A percentile compares a stretch with the other conserved stretches of the same genome.
phyloP scores from a whole-genome alignment of 108 stramenopile species.

The Parmales sp. region DNA sequence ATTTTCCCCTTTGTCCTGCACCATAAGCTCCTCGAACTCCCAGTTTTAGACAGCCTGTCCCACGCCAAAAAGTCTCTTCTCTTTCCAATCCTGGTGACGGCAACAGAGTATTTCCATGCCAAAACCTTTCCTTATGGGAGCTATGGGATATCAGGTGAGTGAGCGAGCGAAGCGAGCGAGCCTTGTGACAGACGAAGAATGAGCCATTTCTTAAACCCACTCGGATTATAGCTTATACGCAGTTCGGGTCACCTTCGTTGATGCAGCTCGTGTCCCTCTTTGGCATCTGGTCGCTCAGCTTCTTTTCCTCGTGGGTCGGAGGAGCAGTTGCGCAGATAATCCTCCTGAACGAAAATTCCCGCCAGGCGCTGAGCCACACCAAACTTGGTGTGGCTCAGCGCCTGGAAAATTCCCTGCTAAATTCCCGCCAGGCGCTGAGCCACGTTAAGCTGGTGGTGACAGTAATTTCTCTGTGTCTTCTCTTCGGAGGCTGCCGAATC shows the following conservation, averaged over 20 bases:
- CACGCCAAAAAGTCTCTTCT: too few relatives aligned
- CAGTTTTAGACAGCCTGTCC: too few relatives aligned
- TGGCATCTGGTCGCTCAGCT: neutral
- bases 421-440: neutral
- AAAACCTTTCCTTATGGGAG: slow-evolving; percentile 1
- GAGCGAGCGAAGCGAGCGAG: neutral
- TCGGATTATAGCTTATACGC: neutral
- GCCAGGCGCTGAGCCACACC: neutral
- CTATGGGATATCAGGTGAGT: neutral
- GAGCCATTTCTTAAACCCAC: neutral
- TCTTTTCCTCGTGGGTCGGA: neutral
- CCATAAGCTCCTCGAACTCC: neutral
- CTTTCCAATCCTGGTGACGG: neutral
- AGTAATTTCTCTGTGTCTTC: neutral
- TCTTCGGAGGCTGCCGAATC: neutral
- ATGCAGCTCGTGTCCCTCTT: slow-evolving; percentile 2
- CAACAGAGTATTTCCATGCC: neutral
- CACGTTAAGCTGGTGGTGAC: neutral
- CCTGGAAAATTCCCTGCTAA: neutral
- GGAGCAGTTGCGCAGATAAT: neutral
- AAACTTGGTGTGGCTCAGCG: too few relatives aligned
- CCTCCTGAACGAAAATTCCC: neutral
- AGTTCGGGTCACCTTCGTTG: neutral
- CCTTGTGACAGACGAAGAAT: neutral
- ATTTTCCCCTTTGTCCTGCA: neutral